Conservation (phyloP, 352 stramenopile species). For the Phytophthora cryptogea region DNA sequence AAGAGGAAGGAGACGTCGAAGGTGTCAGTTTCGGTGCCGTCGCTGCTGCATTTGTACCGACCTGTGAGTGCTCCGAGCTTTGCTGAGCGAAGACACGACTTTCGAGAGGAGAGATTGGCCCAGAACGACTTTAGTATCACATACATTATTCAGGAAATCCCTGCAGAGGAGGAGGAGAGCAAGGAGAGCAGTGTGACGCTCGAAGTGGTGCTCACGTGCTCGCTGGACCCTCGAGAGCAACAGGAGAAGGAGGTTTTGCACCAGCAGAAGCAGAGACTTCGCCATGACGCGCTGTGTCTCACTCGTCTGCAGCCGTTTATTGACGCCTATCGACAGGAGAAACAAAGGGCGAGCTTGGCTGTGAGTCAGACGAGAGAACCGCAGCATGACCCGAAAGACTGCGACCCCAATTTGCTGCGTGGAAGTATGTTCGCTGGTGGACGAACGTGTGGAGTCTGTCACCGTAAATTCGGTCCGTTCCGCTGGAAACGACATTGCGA, state of each 20-base stretch:
- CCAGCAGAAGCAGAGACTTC: slow-evolving; percentile 52
- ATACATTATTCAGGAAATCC: slow-evolving; percentile 69
- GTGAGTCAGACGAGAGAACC: slow-evolving; percentile 12
- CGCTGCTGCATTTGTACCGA: slow-evolving; percentile 68
- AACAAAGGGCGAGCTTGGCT: slow-evolving; percentile 4
- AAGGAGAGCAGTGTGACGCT: slow-evolving; percentile 42
- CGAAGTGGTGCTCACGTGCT: slow-evolving; percentile 66
- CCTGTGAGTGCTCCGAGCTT: slow-evolving; percentile 45
- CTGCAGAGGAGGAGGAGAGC: background rate
- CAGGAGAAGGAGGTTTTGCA: slow-evolving; percentile 30
- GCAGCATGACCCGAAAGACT: slow-evolving; percentile 35
- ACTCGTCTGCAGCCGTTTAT: slow-evolving; percentile 63
- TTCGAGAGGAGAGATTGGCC: slow-evolving; percentile 41
- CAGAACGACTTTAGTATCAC: slow-evolving; percentile 61
- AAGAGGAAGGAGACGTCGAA: slow-evolving; percentile 24
- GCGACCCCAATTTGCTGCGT: slow-evolving; percentile 26
- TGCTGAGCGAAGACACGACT: slow-evolving; percentile 42
- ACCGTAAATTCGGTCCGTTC: slow-evolving; percentile 72
- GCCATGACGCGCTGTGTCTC: slow-evolving; percentile 58
- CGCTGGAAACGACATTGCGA: slow-evolving; percentile 77
- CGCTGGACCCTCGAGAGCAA: slow-evolving; percentile 31
- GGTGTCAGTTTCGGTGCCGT: slow-evolving; percentile 46
- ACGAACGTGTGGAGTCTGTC: slow-evolving; percentile 54
- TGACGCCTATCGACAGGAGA: slow-evolving; percentile 45
- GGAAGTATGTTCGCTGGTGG: slow-evolving; percentile 24